Conservation (phyloP, 306 rosid species). For the Crotalaria pallida region DNA sequence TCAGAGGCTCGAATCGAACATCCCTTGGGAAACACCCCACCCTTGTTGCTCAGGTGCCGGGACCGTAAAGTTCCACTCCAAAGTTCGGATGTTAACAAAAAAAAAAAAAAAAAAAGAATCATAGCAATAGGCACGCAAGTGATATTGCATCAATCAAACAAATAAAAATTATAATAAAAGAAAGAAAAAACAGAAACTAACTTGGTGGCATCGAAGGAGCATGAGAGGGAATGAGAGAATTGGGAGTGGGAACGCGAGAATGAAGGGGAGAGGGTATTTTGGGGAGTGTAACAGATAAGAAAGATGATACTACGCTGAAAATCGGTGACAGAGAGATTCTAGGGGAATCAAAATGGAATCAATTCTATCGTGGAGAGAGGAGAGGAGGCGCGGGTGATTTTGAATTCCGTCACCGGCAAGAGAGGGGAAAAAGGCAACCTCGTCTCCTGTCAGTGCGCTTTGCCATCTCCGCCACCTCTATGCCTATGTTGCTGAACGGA, state of each 20-base stretch:
- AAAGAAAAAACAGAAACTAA: not conserved
- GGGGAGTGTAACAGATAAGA: not conserved
- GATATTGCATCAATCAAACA: not conserved
- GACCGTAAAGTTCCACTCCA: too few relatives aligned
- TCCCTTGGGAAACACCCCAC: too few relatives aligned
- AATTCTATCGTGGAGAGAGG: not conserved
- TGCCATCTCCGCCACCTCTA: not conserved
- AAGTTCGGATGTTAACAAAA: too few relatives aligned
- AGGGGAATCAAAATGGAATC: not conserved
- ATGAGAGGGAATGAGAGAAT: constrained; percentile 12
- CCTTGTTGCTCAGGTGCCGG: too few relatives aligned
- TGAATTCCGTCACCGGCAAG: not conserved
- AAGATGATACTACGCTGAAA: not conserved
- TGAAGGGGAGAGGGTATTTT: constrained; percentile 9
- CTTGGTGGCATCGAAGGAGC: not conserved
- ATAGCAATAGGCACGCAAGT: constrained; percentile 4
- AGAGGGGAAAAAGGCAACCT: not conserved
- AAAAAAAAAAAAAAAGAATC: too few relatives aligned
- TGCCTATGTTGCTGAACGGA: too few relatives aligned
- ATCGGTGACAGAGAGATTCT: not conserved
- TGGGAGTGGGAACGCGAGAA: constrained; percentile 6
- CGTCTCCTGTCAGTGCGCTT: too few relatives aligned
- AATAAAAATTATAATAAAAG: not conserved
- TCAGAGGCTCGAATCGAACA: too few relatives aligned
- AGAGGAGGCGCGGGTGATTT: not conserved